These are phyloP conservation scores for Nannizzia gypsea DNA, from an alignment of 2,329 filamentous ascomycete genomes.

Conservation along the genomic window DNA sequence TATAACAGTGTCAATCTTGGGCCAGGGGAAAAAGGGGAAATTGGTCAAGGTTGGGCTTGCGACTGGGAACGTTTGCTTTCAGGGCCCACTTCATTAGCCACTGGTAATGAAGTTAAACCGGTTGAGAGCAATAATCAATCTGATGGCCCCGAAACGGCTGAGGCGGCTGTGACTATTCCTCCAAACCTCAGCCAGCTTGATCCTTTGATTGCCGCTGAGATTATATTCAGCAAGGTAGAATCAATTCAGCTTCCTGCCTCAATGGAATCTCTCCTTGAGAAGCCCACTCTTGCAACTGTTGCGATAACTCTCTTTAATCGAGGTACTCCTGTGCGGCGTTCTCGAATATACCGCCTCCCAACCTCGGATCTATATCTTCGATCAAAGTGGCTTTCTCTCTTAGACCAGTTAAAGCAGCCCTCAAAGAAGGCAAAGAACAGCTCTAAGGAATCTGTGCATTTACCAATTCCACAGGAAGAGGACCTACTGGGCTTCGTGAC, in stretches of 20 bases:
- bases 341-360: conserved; percentile 82
- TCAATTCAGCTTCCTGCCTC: conserved; percentile 11
- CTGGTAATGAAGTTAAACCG: neutral
- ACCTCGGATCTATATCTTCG: conserved; percentile 43
- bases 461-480: conserved; percentile 55
- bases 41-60: conserved; percentile 71
- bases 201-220: conserved; percentile 25
- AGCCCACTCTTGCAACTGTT: conserved; percentile 45
- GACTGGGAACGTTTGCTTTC: conserved; percentile 65
- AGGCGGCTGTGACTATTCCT: conserved; percentile 16
- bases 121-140: neutral
- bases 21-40: conserved; percentile 61
- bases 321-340: conserved; percentile 58
- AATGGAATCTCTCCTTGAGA: conserved; percentile 14
- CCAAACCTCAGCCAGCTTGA: conserved; percentile 31
- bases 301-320: conserved; percentile 56
- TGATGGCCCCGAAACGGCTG: conserved; percentile 8
- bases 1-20: conserved; percentile 67
- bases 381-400: conserved; percentile 52
- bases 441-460: conserved; percentile 19
- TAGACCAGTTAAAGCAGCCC: conserved; percentile 1
- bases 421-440: neutral
- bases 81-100: conserved; percentile 15
- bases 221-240: conserved; percentile 23
- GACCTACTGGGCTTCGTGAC: conserved; percentile 88